Base-by-base conservation (phyloP, 2,329 filamentous ascomycete genomes). In the Diaporthe sp. region DNA sequence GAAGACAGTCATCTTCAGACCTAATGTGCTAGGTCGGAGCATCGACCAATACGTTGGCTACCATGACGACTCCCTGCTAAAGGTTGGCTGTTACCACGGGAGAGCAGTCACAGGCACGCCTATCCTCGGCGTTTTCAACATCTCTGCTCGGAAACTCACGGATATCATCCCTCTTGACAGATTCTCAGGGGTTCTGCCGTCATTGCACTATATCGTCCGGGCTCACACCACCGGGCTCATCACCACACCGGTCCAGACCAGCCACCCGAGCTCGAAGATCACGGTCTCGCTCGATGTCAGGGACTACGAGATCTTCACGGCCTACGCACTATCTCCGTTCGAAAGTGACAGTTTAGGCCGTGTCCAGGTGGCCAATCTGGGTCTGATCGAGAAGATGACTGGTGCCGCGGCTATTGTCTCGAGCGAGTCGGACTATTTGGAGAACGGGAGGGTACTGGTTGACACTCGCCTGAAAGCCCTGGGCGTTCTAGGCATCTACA, bases 381-480 rank as follows among this genome's bases (percentile, higher is more conserved):
- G 96, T 0, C 86, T 98, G 2, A 78, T 98, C 4, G 94, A 90
- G 2, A 98, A 98, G 83, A 98, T 98, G 94, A 95, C 95, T 0
- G 96, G 95, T 0, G 92, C 93, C 0, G 95, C 95, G 1, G 95
- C 95, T 0, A 89, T 98, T 10, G 86, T 93, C 1, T 88, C 87
- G 51, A 92, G 87, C n/a, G 87, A 89, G 39, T 88, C 92, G 59
- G 89, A 88, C 46, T 82, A 92, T 58, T 81, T 78, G 49, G 86
- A 88, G 10, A 92, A 91, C 74, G 91, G 92, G 0, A 86, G 91
- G 22, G 84, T 97, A 28, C 84, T 91, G 10, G 84, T 97, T 17
- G 91, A 92, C 79, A 90, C 93, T 1, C 90, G 89, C 19, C 82
- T 98, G 57, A 98, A 98, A 82, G 95, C 95, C 0, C 85, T 98